Percentiles rank a stretch among this genome's conserved stretches.
Conservation (phyloP, 2,329 filamentous ascomycete genomes). For the Tolypocladium sp. region DNA sequence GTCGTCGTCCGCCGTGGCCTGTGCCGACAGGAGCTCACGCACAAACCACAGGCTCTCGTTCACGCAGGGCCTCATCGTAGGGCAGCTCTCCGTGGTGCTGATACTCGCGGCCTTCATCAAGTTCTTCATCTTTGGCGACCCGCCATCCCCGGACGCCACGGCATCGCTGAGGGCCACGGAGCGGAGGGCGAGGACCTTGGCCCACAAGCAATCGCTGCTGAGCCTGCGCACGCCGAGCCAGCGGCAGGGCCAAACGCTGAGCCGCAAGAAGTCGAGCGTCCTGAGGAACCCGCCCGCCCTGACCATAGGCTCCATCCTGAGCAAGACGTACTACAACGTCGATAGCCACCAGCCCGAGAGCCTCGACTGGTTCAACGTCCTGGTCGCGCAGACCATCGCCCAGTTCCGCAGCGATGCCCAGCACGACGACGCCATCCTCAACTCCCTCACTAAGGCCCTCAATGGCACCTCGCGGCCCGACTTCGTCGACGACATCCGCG, state of each 20-base stretch:
- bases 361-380: constrained; percentile 97
- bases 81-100: constrained; percentile 85
- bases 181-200: constrained; percentile 62
- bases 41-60: constrained; percentile 61
- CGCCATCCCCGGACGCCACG: constrained; percentile 72
- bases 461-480: constrained; percentile 83
- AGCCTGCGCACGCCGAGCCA: constrained; percentile 43
- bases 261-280: constrained; percentile 61
- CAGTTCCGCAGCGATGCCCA: constrained; percentile 90
- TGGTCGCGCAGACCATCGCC: constrained; percentile 92
- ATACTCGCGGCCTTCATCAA: constrained; percentile 94
- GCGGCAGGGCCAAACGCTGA: constrained; percentile 35
- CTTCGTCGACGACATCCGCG: constrained; percentile 86
- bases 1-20: not conserved
- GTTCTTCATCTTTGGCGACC: constrained; percentile 98
- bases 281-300: constrained; percentile 64
- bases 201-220: constrained; percentile 67
- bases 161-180: constrained; percentile 68
- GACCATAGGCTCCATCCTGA: constrained; percentile 87
- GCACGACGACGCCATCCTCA: constrained; percentile 82
- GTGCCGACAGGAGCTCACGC: not conserved
- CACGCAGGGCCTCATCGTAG: constrained; percentile 85
- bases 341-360: constrained; percentile 93
- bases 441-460: constrained; percentile 72
- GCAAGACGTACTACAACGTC: constrained; percentile 96